Base-by-base conservation (phyloP, 75 land plant species). In the Isoetes taiwanensis region DNA sequence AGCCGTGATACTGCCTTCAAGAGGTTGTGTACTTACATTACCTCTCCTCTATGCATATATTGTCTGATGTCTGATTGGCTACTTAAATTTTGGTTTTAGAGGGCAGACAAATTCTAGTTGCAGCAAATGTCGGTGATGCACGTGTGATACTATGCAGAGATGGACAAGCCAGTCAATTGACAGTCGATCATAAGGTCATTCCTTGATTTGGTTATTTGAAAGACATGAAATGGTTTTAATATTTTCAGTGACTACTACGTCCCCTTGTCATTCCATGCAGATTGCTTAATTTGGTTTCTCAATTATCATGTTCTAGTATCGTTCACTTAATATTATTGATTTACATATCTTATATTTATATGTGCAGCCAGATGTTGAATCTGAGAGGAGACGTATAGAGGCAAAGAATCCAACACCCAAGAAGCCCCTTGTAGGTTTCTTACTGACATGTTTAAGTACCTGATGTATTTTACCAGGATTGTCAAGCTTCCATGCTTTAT, bases 281-380 rank as follows among this genome's bases (percentile, higher is more conserved):
- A 14, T 34, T 8, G 41, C 46, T 10, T 37, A 33, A 31, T 55
- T 32, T 32, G 0, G 41, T 30, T 25, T 3, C 40, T 37, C 34
- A n/a, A n/a, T n/a, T n/a, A n/a, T n/a, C n/a, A n/a, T 46, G 6
- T n/a, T 46, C 38, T 46, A n/a, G n/a, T n/a, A n/a, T n/a, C n/a
- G n/a, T n/a, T n/a, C n/a, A n/a, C n/a, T n/a, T n/a, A n/a, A n/a
- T n/a, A n/a, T n/a, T n/a, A n/a, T n/a, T n/a, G 28, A 21, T 24
- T 54, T 24, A 12, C n/a, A 3, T 23, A 16, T n/a, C 5, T 54
- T 20, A 3, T 9, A 54, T 28, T 20, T 4, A 16, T 9, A 54
- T 41, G 54, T 71, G 62, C 77, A 75, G 77, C 77, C 77, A 64
- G 76, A 75, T 55, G 74, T 71, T 50, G 73, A 75, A 54, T 65